Percentiles rank a stretch among this genome's conserved stretches.
phyloP scores from a whole-genome alignment of 805 yeast species.

The Starmerella scarabaei region DNA sequence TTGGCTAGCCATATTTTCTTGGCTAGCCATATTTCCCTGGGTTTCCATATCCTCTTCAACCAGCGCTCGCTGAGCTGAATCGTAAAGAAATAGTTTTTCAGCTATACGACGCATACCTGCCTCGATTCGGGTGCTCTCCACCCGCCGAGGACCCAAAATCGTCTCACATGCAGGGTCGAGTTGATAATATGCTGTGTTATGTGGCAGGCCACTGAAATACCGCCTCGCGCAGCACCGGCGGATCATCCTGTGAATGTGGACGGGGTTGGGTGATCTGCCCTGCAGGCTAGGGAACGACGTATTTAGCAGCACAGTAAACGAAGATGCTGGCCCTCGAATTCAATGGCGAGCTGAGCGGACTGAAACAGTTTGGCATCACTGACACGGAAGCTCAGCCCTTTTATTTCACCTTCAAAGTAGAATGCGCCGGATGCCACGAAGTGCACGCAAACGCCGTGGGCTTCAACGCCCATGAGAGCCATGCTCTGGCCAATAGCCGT shows the following conservation, averaged over 20 bases:
- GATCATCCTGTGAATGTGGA: not conserved
- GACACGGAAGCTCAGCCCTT: constrained; percentile 53
- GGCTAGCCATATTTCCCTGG: not conserved
- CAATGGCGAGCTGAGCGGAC: constrained; percentile 40
- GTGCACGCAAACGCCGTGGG: constrained; percentile 55
- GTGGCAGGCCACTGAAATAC: constrained; percentile 6
- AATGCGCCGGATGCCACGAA: constrained; percentile 72
- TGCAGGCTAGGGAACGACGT: not conserved
- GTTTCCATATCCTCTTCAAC: constrained; percentile 18
- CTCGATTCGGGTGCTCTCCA: constrained; percentile 23
- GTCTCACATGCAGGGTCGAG: constrained; percentile 11
- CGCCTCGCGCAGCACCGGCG: not conserved
- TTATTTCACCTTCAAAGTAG: constrained; percentile 59
- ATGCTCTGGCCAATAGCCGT: constrained; percentile 45
- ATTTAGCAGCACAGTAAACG: not conserved
- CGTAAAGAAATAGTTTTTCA: constrained; percentile 24
- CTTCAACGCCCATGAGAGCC: constrained; percentile 45
- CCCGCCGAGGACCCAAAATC: constrained; percentile 21
- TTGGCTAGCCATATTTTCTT: not conserved
- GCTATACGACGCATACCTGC: constrained; percentile 26
- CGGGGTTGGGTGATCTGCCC: not conserved
- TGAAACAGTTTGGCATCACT: constrained; percentile 42
- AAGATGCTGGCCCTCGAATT: constrained; percentile 26
- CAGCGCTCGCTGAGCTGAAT: constrained; percentile 21
- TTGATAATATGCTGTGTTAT: constrained; percentile 11